A percentile compares a stretch with the other conserved stretches of the same genome.
Evolutionary conservation across 495 filamentous ascomycete genomes (phyloP).

Genomic region (Penicillium maclennaniae): DNA sequence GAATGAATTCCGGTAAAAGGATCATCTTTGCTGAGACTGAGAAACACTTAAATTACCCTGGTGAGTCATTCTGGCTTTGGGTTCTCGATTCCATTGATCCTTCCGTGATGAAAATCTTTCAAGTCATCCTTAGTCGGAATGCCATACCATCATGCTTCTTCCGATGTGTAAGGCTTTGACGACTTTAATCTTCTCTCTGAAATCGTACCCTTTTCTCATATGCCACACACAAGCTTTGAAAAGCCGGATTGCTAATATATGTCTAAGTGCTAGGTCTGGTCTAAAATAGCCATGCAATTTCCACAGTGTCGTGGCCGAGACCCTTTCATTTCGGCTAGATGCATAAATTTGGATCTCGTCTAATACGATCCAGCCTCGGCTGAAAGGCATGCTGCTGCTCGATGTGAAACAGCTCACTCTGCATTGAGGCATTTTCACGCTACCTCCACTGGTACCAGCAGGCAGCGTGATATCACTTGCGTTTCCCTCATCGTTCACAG

Average conservation of each 20-base stretch:
- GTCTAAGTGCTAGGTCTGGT: neutral
- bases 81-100: neutral
- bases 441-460: neutral
- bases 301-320: neutral
- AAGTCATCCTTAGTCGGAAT: conserved; percentile 48
- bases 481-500: neutral
- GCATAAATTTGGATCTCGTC: neutral
- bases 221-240: neutral
- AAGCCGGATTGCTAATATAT: neutral
- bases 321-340: neutral
- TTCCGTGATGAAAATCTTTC: conserved; percentile 38
- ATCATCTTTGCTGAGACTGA: neutral
- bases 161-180: conserved; percentile 32
- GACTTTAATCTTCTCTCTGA: conserved; percentile 29
- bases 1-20: neutral
- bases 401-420: neutral
- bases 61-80: conserved; percentile 8
- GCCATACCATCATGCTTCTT: conserved; percentile 35
- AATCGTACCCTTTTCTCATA: neutral
- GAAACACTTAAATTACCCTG: neutral
- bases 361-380: neutral
- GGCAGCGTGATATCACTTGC: neutral
- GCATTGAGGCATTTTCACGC: neutral
- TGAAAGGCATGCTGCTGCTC: neutral
- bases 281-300: neutral